A percentile compares a stretch with the other conserved stretches of the same genome.
Evolutionary conservation across 2,329 filamentous ascomycete genomes (phyloP).

Genomic region (Xenoacremonium recifei): DNA sequence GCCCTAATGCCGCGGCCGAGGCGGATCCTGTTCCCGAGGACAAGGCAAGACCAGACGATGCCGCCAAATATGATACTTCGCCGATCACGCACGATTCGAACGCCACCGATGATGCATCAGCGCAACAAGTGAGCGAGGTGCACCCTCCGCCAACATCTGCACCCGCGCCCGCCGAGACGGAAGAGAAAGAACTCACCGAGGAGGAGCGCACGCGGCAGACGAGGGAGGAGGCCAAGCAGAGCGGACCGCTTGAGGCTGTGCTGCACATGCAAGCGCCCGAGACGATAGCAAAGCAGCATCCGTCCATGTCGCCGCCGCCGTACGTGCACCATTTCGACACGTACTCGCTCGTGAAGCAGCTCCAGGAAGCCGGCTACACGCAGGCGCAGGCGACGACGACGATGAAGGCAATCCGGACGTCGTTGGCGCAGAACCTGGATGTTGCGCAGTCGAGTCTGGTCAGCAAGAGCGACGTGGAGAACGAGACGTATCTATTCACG

Average conservation of each 20-base stretch:
- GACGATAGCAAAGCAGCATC: constrained; percentile 47
- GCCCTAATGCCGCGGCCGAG: constrained; percentile 17
- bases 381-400: constrained; percentile 73
- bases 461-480: constrained; percentile 90
- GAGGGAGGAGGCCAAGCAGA: constrained; percentile 39
- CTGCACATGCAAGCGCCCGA: constrained; percentile 45
- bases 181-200: constrained; percentile 9
- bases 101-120: not conserved
- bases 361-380: constrained; percentile 72
- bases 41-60: not conserved
- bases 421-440: constrained; percentile 77
- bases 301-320: constrained; percentile 69
- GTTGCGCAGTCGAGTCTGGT: constrained; percentile 78
- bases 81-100: not conserved
- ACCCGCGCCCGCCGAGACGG: constrained; percentile 6
- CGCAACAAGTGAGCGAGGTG: constrained; percentile 5
- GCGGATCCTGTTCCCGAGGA: constrained; percentile 7
- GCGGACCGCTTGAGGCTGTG: constrained; percentile 51
- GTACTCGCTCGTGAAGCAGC: constrained; percentile 80
- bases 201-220: constrained; percentile 27
- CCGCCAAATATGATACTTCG: constrained; percentile 1
- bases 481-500: constrained; percentile 90
- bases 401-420: constrained; percentile 86
- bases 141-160: too few relatives aligned
- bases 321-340: constrained; percentile 98